Conservation (phyloP, 2,329 filamentous ascomycete genomes). For the Nemania abortiva region DNA sequence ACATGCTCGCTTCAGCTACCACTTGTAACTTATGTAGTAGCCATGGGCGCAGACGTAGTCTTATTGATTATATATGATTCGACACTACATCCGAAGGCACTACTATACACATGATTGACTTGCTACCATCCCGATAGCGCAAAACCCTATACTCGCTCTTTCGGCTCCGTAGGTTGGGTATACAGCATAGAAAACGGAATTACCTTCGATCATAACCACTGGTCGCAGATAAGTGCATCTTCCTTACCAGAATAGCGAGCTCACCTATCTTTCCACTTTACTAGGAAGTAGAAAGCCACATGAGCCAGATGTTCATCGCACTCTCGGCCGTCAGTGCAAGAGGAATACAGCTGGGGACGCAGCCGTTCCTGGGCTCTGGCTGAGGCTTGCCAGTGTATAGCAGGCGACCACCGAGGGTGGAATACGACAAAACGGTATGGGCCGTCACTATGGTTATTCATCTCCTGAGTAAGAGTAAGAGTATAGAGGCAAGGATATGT, state of each 20-base stretch:
- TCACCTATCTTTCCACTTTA: neutral
- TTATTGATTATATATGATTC: neutral
- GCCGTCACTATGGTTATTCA: too few species aligned
- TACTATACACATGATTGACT: neutral
- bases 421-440: neutral
- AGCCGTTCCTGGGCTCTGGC: neutral
- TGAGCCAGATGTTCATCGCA: neutral
- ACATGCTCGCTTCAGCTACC: too few species aligned
- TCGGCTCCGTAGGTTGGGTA: too few species aligned
- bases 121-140: neutral
- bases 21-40: neutral
- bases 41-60: neutral
- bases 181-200: neutral
- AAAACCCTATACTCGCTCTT: too few species aligned
- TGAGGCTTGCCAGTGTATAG: neutral
- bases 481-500: neutral
- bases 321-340: neutral
- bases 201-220: neutral
- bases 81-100: neutral
- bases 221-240: slow-evolving; percentile 1
- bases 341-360: neutral
- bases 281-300: neutral
- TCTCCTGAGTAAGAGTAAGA: too few species aligned
- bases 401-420: neutral
- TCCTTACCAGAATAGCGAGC: neutral